Conservation (phyloP, 306 rosid species). For the Alnus glutinosa region DNA sequence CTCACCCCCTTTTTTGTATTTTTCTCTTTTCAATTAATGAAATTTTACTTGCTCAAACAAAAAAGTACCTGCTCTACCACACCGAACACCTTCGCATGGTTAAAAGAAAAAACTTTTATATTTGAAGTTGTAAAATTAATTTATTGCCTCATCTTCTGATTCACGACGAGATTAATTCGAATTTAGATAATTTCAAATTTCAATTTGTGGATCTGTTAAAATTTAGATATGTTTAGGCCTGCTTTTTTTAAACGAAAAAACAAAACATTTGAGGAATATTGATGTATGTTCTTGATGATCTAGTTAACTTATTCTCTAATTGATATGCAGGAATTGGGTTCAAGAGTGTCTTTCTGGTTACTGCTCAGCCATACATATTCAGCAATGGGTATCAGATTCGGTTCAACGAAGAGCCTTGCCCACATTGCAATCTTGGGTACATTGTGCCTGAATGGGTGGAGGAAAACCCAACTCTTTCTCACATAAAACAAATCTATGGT, state of each 20-base stretch:
- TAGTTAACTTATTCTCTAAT: slow-evolving; percentile 11
- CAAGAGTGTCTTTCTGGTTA: slow-evolving; percentile 83
- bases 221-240: not conserved
- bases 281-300: not conserved
- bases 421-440: slow-evolving; percentile 65
- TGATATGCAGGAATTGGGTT: slow-evolving; percentile 74
- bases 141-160: not conserved
- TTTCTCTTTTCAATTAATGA: no score
- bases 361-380: slow-evolving; percentile 65
- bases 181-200: no score
- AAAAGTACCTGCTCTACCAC: no score
- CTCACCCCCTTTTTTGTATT: no score
- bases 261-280: not conserved
- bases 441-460: slow-evolving; percentile 95
- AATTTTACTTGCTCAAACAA: no score
- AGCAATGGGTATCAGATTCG: slow-evolving; percentile 83
- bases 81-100: no score
- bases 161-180: no score
- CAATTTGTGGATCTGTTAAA: not conserved
- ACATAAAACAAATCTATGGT: slow-evolving; percentile 51
- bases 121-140: no score
- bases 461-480: slow-evolving; percentile 46
- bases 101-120: no score
- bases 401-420: slow-evolving; percentile 70
- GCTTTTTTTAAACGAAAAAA: not conserved